These are phyloP conservation scores for Ogataea hybrid DNA, from an alignment of 1,139 yeast genomes.

Conservation along the genomic window DNA sequence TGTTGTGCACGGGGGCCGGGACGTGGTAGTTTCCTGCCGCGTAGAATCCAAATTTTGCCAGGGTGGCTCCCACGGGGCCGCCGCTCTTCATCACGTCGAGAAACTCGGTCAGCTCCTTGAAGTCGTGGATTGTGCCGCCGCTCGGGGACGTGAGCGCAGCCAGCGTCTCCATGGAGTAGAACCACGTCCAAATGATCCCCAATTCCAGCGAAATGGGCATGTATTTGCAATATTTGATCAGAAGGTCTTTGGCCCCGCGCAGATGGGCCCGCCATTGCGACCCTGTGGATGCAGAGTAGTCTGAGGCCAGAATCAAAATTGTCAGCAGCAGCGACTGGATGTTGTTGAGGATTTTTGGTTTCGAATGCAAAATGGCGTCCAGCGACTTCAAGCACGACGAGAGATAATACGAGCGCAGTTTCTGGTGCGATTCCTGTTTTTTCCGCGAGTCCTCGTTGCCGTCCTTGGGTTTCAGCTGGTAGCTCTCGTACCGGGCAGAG, in stretches of 20 bases:
- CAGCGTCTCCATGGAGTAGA: constrained; percentile 55
- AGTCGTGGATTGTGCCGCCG: constrained; percentile 54
- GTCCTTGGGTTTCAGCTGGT: constrained; percentile 26
- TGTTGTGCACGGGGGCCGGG: constrained; percentile 33
- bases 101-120: constrained; percentile 47
- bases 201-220: constrained; percentile 35
- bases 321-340: constrained; percentile 60
- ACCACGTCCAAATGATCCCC: constrained; percentile 60
- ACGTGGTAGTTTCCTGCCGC: constrained; percentile 30
- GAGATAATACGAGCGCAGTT: constrained; percentile 48
- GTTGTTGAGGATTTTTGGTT: constrained; percentile 42
- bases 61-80: constrained; percentile 23
- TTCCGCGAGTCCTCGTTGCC: constrained; percentile 9
- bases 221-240: constrained; percentile 45
- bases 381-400: constrained; percentile 52
- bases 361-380: constrained; percentile 38
- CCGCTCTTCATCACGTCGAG: constrained; percentile 31
- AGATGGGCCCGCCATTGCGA: constrained; percentile 67
- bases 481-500: constrained; percentile 50
- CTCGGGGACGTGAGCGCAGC: constrained; percentile 54
- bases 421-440: constrained; percentile 38
- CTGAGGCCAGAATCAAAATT: constrained; percentile 55
- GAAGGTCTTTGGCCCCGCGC: constrained; percentile 60
- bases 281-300: constrained; percentile 49
- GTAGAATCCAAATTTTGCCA: constrained; percentile 29